These are phyloP conservation scores for Prunus mira DNA, from an alignment of 306 rosid species.

Conservation along the genomic window DNA sequence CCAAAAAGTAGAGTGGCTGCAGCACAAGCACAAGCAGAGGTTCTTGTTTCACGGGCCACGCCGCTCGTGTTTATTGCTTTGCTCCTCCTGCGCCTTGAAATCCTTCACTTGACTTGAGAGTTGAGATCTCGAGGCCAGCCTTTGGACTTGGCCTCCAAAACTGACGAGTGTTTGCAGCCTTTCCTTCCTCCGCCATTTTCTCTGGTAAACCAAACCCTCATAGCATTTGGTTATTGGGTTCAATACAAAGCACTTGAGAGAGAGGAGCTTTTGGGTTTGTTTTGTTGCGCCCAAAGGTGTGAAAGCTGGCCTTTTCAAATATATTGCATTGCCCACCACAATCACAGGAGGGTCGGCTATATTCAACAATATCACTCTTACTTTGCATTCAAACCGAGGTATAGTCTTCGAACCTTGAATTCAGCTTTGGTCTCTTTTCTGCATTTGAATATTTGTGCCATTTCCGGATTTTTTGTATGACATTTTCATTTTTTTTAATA, in stretches of 20 bases:
- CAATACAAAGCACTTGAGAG: constrained; percentile 53
- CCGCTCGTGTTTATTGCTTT: too few relatives aligned
- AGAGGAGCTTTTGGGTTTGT: constrained; percentile 13
- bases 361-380: constrained; percentile 42
- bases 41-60: too few relatives aligned
- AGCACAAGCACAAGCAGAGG: too few relatives aligned
- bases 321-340: constrained; percentile 29
- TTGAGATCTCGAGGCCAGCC: constrained; percentile 56
- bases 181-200: constrained; percentile 67
- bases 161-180: background rate
- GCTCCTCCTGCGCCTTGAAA: too few relatives aligned
- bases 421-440: constrained; percentile 33
- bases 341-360: constrained; percentile 62
- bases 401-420: constrained; percentile 28
- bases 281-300: constrained; percentile 12
- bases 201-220: constrained; percentile 20
- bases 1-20: too few relatives aligned
- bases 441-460: constrained; percentile 33
- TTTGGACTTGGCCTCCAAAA: too few relatives aligned
- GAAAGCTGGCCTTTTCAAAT: constrained; percentile 28
- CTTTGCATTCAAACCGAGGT: constrained; percentile 41
- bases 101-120: background rate
- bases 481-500: constrained; percentile 13
- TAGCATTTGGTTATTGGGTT: constrained; percentile 19
- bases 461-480: constrained; percentile 23